A percentile compares a stretch with the other conserved stretches of the same genome.
Conservation (phyloP, 2,329 filamentous ascomycete genomes). For the Aspergillus ochraceoroseus region DNA sequence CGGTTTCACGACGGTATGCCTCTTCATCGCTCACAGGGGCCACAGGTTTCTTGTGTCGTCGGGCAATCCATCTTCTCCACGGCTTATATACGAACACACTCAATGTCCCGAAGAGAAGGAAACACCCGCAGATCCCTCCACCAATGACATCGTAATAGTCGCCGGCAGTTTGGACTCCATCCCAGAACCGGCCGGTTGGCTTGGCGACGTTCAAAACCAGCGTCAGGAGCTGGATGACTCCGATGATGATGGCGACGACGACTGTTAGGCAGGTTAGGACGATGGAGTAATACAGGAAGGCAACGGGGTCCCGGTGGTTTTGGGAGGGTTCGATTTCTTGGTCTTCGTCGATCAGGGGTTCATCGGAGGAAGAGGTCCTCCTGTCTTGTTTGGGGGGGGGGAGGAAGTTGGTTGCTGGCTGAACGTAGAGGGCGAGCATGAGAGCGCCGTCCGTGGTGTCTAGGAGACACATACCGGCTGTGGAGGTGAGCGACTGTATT, state of each 20-base stretch:
- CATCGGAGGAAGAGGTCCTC: conserved; percentile 16
- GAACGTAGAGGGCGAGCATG: conserved; percentile 90
- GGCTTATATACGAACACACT: conserved; percentile 72
- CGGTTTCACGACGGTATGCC: conserved; percentile 11
- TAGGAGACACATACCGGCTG: conserved; percentile 87
- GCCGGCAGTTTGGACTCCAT: conserved; percentile 69
- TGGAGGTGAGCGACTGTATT: no score
- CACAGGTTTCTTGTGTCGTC: conserved; percentile 22
- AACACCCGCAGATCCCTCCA: conserved; percentile 78
- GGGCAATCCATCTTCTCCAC: conserved; percentile 63
- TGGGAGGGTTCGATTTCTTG: conserved; percentile 23
- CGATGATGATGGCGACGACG: conserved; percentile 77
- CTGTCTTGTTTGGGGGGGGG: conserved; percentile 25
- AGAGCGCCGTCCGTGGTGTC: conserved; percentile 90
- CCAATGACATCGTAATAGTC: conserved; percentile 84
- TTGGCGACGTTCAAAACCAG: conserved; percentile 71
- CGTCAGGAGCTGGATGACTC: conserved; percentile 75
- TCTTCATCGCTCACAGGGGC: conserved; percentile 21
- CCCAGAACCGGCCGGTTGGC: conserved; percentile 77
- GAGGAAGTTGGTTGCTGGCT: conserved; percentile 42
- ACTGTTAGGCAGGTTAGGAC: conserved; percentile 81
- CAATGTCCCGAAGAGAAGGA: conserved; percentile 68
- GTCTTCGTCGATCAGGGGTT: conserved; percentile 16
- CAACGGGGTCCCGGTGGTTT: conserved; percentile 71
- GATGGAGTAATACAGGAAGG: conserved; percentile 89